Evolutionary conservation across 352 stramenopile species (phyloP).

Genomic region (Pythium insidiosum): DNA sequence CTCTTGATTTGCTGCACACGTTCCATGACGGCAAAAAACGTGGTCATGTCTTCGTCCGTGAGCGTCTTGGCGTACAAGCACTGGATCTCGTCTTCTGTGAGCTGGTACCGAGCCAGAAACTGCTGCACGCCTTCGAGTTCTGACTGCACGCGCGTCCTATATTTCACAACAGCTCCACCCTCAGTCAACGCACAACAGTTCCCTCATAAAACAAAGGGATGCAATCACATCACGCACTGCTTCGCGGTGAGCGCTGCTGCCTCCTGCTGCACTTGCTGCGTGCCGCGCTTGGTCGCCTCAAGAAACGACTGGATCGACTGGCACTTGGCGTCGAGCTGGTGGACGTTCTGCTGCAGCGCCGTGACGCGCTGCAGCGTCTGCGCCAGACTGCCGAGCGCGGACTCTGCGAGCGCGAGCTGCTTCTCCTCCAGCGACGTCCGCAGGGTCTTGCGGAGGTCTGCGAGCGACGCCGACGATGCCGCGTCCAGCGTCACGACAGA

Average conservation of each 20-base stretch:
- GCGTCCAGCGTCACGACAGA: constrained; percentile 23
- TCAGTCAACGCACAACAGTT: neutral
- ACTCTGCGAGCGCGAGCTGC: constrained; percentile 42
- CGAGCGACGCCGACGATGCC: constrained; percentile 16
- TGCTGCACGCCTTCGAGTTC: constrained; percentile 36
- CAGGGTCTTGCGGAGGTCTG: constrained; percentile 33
- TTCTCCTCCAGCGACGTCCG: constrained; percentile 38
- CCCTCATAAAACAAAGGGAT: neutral
- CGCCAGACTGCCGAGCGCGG: constrained; percentile 28
- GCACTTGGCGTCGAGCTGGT: constrained; percentile 40
- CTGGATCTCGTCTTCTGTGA: constrained; percentile 58
- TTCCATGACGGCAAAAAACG: constrained; percentile 66
- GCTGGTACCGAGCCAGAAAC: constrained; percentile 69
- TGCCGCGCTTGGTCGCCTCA: constrained; percentile 52
- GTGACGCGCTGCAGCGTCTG: constrained; percentile 32
- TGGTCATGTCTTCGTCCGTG: constrained; percentile 32
- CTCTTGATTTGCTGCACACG: constrained; percentile 60
- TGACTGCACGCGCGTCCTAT: constrained; percentile 32
- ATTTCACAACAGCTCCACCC: neutral
- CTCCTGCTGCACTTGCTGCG: constrained; percentile 55
- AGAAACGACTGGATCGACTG: constrained; percentile 39
- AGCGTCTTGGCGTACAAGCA: constrained; percentile 31
- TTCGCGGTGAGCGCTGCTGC: constrained; percentile 28
- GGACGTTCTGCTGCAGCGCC: constrained; percentile 25
- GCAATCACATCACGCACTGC: constrained; percentile 30